Evolutionary conservation across 257 asterid genomes (phyloP).

Genomic region (Gentiana straminea): DNA sequence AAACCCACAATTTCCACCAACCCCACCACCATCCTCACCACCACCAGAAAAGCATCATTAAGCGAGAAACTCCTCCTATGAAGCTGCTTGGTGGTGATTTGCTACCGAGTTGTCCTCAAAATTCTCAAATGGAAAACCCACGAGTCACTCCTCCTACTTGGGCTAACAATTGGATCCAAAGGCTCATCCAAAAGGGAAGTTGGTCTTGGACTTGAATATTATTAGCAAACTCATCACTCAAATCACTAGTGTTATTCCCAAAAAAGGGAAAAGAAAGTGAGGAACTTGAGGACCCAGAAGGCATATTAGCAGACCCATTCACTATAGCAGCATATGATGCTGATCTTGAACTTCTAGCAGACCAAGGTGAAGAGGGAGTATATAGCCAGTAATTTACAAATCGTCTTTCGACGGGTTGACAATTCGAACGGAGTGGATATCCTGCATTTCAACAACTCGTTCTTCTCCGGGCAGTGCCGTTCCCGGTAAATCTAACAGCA

Average conservation of each 20-base stretch:
- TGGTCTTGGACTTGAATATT: constrained; percentile 34
- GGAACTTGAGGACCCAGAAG: constrained; percentile 32
- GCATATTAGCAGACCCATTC: constrained; percentile 28
- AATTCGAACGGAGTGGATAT: too few relatives aligned
- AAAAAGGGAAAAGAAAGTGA: constrained; percentile 36
- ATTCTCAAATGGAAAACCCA: constrained; percentile 45
- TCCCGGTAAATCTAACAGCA: too few relatives aligned
- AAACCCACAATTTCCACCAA: constrained; percentile 25
- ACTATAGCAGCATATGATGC: constrained; percentile 53
- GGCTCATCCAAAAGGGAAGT: constrained; percentile 58
- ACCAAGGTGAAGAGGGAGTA: constrained; percentile 45
- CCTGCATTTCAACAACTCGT: too few relatives aligned
- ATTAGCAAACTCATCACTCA: constrained; percentile 28
- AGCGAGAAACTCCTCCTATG: constrained; percentile 78
- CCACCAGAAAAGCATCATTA: constrained; percentile 60
- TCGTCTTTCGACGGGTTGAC: too few relatives aligned
- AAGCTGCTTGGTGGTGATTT: constrained; percentile 22
- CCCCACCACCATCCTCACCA: constrained; percentile 37
- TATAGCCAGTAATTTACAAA: too few relatives aligned
- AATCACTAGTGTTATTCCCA: constrained; percentile 13
- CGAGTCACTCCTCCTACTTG: constrained; percentile 82
- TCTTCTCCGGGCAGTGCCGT: too few relatives aligned
- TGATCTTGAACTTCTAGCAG: constrained; percentile 41
- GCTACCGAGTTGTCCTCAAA: constrained; percentile 20
- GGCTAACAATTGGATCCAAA: constrained; percentile 58